Conservation (phyloP, 176 grass and related monocot genomes). For the Aegilops speltoides region DNA sequence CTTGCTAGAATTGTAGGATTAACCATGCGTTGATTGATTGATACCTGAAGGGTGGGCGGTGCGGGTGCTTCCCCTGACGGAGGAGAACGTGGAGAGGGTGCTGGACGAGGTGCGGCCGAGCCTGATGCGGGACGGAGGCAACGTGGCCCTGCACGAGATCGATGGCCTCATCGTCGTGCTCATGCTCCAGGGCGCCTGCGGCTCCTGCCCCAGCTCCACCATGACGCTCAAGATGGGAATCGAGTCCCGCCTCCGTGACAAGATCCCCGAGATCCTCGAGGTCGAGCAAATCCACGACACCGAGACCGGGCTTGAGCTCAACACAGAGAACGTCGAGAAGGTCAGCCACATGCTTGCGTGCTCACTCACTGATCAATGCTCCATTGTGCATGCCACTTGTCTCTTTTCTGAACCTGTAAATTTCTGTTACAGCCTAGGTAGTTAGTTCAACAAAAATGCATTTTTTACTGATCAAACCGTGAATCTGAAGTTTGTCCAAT, state of each 20-base stretch:
- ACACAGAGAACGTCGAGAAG: conserved; percentile 79
- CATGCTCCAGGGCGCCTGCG: conserved; percentile 92
- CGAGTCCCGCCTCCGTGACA: conserved; percentile 86
- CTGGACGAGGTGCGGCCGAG: conserved; percentile 81
- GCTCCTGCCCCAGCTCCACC: conserved; percentile 96
- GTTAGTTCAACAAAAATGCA: neutral
- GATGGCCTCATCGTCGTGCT: conserved; percentile 89
- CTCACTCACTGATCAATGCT: neutral
- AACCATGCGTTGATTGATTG: neutral
- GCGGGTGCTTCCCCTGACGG: conserved; percentile 68
- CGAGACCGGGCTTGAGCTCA: conserved; percentile 95
- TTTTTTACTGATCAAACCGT: neutral
- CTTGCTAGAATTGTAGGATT: neutral
- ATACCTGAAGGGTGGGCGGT: conserved; percentile 44
- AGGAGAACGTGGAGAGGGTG: conserved; percentile 91
- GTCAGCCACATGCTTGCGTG: conserved; percentile 21
- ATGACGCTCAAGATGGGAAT: conserved; percentile 99
- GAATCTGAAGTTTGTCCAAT: conserved; percentile 18
- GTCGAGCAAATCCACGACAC: conserved; percentile 92
- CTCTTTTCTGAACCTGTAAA: neutral
- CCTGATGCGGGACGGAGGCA: conserved; percentile 91
- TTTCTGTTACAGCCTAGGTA: neutral
- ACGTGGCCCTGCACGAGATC: conserved; percentile 92
- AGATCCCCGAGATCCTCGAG: conserved; percentile 81
- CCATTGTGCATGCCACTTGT: neutral